A percentile compares a stretch with the other conserved stretches of the same genome.
phyloP scores from a whole-genome alignment of 768 basidiomycete genomes.

The Suillus sp. region DNA sequence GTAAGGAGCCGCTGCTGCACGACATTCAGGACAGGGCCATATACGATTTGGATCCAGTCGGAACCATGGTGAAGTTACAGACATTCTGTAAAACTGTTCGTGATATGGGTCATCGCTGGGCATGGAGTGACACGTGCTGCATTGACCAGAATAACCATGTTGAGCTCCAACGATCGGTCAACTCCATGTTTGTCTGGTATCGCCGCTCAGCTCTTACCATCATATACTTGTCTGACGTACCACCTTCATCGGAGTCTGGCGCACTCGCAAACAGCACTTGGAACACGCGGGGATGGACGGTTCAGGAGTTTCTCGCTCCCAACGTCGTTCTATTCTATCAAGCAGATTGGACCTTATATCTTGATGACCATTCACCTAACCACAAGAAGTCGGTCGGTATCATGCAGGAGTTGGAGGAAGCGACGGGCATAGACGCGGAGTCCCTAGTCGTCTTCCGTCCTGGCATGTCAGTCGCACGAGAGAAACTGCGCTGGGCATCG shows the following conservation, averaged over 20 bases:
- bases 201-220: background rate
- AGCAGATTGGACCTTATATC: background rate
- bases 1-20: background rate
- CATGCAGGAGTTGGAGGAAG: background rate
- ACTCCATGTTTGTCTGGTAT: constrained; percentile 1
- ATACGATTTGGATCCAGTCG: background rate
- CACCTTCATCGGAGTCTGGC: background rate
- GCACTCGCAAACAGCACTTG: background rate
- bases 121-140: background rate
- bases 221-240: background rate
- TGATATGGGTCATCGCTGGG: background rate
- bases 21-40: background rate
- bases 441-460: background rate
- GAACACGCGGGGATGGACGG: background rate
- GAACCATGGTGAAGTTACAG: background rate
- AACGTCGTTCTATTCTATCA: background rate
- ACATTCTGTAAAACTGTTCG: background rate
- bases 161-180: background rate
- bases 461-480: background rate
- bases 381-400: background rate
- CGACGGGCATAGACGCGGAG: background rate
- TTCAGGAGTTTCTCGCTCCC: background rate
- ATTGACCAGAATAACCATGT: background rate
- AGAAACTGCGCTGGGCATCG: background rate
- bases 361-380: background rate